Conservation (phyloP, 805 yeast genomes). For the Saccharomycopsis selenospora region DNA sequence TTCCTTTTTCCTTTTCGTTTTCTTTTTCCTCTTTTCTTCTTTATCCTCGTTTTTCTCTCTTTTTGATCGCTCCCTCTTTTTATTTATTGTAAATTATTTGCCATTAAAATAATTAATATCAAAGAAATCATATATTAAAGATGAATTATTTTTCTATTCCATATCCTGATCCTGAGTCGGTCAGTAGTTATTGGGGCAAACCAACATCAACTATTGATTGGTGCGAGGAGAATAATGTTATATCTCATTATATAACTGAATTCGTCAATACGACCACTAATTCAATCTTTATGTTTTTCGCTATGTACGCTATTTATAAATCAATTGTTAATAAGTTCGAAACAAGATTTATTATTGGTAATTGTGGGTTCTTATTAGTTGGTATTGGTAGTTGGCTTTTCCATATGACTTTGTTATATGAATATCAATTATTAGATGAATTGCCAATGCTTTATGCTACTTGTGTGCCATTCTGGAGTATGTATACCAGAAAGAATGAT, state of each 20-base stretch:
- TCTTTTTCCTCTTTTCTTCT: not conserved
- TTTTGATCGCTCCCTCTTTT: not conserved
- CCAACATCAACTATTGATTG: conserved; percentile 96
- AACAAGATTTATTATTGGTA: conserved; percentile 58
- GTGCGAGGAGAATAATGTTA: conserved; percentile 97
- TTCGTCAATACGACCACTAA: conserved; percentile 84
- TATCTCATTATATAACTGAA: conserved; percentile 81
- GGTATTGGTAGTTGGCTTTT: conserved; percentile 94
- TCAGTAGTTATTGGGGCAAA: conserved; percentile 50
- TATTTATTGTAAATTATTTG: too few species aligned
- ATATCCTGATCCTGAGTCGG: conserved; percentile 12
- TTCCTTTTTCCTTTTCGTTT: not conserved
- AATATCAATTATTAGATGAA: conserved; percentile 88
- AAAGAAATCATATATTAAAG: not conserved
- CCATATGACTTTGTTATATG: conserved; percentile 91
- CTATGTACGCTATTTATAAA: conserved; percentile 56
- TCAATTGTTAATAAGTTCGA: conserved; percentile 59
- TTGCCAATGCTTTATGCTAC: conserved; percentile 98
- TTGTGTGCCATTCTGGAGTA: conserved; percentile 86
- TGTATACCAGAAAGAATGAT: conserved; percentile 46
- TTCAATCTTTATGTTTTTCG: conserved; percentile 45
- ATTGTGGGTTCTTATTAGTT: conserved; percentile 77
- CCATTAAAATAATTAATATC: not conserved
- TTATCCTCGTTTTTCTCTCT: not conserved
- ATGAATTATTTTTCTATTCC: conserved; percentile 8